These are phyloP conservation scores for Rubroshorea leprosula DNA, from an alignment of 345 rosid genomes.

Conservation along the genomic window DNA sequence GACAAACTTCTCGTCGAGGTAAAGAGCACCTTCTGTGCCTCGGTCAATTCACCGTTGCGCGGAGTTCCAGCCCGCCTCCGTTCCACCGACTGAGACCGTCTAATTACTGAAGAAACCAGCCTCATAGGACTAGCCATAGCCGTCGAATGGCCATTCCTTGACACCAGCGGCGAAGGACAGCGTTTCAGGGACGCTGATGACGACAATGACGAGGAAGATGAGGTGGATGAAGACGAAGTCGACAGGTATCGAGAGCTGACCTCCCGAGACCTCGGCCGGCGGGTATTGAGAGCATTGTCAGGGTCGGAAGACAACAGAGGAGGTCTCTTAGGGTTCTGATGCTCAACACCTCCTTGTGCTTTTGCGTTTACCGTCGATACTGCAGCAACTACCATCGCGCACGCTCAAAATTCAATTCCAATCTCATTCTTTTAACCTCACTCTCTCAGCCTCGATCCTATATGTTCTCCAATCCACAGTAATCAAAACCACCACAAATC, in stretches of 20 bases:
- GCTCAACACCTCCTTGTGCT: conserved; percentile 16
- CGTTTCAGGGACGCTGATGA: conserved; percentile 37
- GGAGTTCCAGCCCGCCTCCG: conserved; percentile 58
- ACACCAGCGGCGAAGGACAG: conserved; percentile 55
- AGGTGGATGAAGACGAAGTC: conserved; percentile 33
- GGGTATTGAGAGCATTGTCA: conserved; percentile 53
- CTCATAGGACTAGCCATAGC: conserved; percentile 27
- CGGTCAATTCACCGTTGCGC: conserved; percentile 40
- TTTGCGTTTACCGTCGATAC: conserved; percentile 49
- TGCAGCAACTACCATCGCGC: conserved; percentile 61
- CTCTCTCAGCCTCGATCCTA: conserved; percentile 22
- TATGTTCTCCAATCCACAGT: background rate
- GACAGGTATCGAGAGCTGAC: conserved; percentile 76
- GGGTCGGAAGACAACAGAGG: conserved; percentile 66
- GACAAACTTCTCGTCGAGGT: conserved; percentile 78
- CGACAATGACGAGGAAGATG: conserved; percentile 27
- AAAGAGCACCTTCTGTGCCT: conserved; percentile 60
- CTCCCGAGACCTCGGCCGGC: conserved; percentile 59
- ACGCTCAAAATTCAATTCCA: conserved; percentile 21
- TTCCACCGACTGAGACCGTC: conserved; percentile 69
- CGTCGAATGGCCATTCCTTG: conserved; percentile 30
- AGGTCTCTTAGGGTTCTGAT: conserved; percentile 37
- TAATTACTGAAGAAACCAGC: conserved; percentile 28
- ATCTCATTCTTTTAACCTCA: conserved; percentile 23
- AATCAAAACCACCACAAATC: background rate